Conservation (phyloP, 176 grass and related monocot species). For the Cenchrus purpureus region DNA sequence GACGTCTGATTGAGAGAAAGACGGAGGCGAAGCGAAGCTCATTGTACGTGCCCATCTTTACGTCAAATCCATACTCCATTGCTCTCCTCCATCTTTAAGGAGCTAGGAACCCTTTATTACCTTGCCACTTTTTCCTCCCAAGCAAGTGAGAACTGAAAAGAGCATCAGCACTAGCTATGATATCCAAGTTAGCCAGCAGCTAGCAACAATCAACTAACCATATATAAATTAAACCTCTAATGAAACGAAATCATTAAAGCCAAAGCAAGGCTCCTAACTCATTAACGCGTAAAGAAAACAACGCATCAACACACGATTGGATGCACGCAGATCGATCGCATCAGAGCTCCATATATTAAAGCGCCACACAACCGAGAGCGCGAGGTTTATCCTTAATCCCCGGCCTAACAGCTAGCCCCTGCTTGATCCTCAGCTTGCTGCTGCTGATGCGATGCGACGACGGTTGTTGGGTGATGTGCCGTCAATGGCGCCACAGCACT, state of each 20-base stretch:
- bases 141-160: not conserved
- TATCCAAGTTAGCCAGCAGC: not conserved
- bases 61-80: conserved; percentile 46
- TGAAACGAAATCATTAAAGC: conserved; percentile 6
- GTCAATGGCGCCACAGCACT: conserved; percentile 43
- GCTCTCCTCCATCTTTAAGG: not conserved
- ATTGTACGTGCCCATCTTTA: conserved; percentile 46
- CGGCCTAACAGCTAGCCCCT: not conserved
- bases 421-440: not conserved
- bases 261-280: conserved; percentile 25
- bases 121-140: not conserved
- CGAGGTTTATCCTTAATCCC: conserved; percentile 19
- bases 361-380: too few species aligned
- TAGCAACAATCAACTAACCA: not conserved
- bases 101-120: conserved; percentile 17
- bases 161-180: not conserved
- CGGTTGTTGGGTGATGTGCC: conserved; percentile 47
- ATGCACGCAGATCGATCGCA: conserved; percentile 3
- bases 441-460: not conserved
- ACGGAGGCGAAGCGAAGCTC: conserved; percentile 33
- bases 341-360: conserved; percentile 32
- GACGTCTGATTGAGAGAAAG: conserved; percentile 30
- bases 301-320: conserved; percentile 28
- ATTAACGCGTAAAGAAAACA: too few species aligned
- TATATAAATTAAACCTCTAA: not conserved